Conservation (phyloP, 768 basidiomycete species). For the Arthromyces matolae region DNA sequence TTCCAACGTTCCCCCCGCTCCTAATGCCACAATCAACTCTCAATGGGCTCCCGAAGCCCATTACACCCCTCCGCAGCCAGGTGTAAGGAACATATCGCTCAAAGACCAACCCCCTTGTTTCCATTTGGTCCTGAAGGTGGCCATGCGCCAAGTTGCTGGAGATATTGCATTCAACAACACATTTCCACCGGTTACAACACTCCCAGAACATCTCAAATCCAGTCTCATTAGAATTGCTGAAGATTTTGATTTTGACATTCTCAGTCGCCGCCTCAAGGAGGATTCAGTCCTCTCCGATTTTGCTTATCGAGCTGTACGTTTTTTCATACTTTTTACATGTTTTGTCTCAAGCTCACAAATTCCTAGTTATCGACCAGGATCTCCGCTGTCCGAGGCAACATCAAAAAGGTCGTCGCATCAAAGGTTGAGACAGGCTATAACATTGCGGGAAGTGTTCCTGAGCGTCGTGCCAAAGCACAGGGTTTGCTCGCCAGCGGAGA, state of each 20-base stretch:
- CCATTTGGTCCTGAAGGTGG: slow-evolving; percentile 4
- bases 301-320: background rate
- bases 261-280: background rate
- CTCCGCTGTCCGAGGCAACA: background rate
- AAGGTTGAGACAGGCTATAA: background rate
- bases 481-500: background rate
- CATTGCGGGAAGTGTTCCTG: background rate
- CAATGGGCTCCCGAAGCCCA: slow-evolving; percentile 1
- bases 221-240: background rate
- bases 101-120: slow-evolving; percentile 5
- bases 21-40: background rate
- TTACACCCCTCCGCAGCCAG: background rate
- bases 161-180: slow-evolving; percentile 5
- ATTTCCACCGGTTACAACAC: background rate
- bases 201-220: background rate
- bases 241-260: background rate
- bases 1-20: too few relatives aligned
- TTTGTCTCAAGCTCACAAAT: background rate
- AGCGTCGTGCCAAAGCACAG: background rate
- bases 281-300: background rate
- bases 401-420: slow-evolving; percentile 1
- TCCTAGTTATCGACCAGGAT: background rate
- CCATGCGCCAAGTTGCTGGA: slow-evolving; percentile 1
- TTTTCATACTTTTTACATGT: background rate
- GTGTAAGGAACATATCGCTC: background rate